Conservation (phyloP, 1,284 basidiomycete genomes). For the Inonotus obliquus region DNA sequence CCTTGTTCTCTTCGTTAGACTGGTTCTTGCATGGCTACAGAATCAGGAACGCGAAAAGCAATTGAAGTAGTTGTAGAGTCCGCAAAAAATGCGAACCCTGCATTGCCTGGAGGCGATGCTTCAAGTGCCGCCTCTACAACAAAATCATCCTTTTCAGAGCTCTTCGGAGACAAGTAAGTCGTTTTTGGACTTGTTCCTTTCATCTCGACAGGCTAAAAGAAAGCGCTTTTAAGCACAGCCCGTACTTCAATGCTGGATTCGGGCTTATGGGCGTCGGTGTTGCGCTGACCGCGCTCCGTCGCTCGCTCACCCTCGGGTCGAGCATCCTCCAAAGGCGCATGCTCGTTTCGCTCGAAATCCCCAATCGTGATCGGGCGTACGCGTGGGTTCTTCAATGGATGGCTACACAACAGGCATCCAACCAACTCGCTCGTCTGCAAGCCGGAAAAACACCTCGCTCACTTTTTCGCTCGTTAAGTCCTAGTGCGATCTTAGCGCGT, state of each 20-base stretch:
- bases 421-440: neutral
- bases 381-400: slow-evolving; percentile 99
- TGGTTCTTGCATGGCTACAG: neutral
- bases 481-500: slow-evolving; percentile 30
- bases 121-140: neutral
- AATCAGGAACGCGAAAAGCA: neutral
- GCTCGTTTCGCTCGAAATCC: slow-evolving; percentile 94
- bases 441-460: neutral
- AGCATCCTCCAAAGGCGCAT: slow-evolving; percentile 82
- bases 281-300: slow-evolving; percentile 70
- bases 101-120: neutral
- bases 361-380: slow-evolving; percentile 92
- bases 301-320: slow-evolving; percentile 65
- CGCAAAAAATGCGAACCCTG: neutral
- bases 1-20: too few relatives aligned
- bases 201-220: neutral
- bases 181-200: neutral
- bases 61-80: neutral
- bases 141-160: slow-evolving; percentile 16
- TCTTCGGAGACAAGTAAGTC: slow-evolving; percentile 50
- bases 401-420: slow-evolving; percentile 51
- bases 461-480: slow-evolving; percentile 6
- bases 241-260: slow-evolving; percentile 94
- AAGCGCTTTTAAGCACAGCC: slow-evolving; percentile 50
- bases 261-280: slow-evolving; percentile 93